Evolutionary conservation across 2,329 filamentous ascomycete species (phyloP).

Genomic region (Tolypocladium capitatum): DNA sequence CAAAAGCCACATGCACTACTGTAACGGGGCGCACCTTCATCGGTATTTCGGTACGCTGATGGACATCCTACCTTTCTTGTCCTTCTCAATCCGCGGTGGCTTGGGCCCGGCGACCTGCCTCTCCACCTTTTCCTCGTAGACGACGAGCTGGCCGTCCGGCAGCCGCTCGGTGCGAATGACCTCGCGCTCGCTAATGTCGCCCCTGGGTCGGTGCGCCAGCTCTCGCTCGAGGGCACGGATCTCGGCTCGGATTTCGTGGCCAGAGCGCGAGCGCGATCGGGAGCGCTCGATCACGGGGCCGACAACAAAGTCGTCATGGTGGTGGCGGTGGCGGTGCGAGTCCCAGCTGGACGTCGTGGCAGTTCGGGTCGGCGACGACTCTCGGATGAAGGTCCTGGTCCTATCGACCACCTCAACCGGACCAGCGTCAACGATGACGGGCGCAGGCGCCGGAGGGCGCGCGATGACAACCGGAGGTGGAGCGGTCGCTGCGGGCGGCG

Average conservation of each 20-base stretch:
- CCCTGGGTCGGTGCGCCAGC: slow-evolving; percentile 22
- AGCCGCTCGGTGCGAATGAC: slow-evolving; percentile 43
- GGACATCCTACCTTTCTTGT: slow-evolving; percentile 92
- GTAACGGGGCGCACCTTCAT: slow-evolving; percentile 35
- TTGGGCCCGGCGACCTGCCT: slow-evolving; percentile 38
- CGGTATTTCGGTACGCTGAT: slow-evolving; percentile 65
- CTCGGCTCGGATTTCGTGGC: slow-evolving; percentile 58
- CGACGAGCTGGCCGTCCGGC: slow-evolving; percentile 47
- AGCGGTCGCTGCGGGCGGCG: slow-evolving; percentile 11
- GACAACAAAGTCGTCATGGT: slow-evolving; percentile 13
- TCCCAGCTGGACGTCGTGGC: slow-evolving; percentile 21
- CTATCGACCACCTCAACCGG: slow-evolving; percentile 29
- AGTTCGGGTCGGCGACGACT: slow-evolving; percentile 33
- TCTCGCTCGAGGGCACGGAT: slow-evolving; percentile 54
- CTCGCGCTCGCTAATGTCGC: slow-evolving; percentile 30
- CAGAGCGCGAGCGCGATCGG: slow-evolving; percentile 29
- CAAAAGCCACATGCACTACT: slow-evolving; percentile 2
- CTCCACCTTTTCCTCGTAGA: slow-evolving; percentile 49
- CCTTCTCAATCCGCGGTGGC: slow-evolving; percentile 64
- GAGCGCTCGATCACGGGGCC: slow-evolving; percentile 24
- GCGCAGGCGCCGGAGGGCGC: slow-evolving; percentile 20
- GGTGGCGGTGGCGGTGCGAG: slow-evolving; percentile 16
- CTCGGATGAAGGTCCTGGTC: slow-evolving; percentile 34
- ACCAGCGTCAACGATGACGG: slow-evolving; percentile 16
- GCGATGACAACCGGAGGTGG: background rate